These are phyloP conservation scores for Botrytis pseudocinerea DNA, from an alignment of 2,329 filamentous ascomycete species.

Conservation along the genomic window DNA sequence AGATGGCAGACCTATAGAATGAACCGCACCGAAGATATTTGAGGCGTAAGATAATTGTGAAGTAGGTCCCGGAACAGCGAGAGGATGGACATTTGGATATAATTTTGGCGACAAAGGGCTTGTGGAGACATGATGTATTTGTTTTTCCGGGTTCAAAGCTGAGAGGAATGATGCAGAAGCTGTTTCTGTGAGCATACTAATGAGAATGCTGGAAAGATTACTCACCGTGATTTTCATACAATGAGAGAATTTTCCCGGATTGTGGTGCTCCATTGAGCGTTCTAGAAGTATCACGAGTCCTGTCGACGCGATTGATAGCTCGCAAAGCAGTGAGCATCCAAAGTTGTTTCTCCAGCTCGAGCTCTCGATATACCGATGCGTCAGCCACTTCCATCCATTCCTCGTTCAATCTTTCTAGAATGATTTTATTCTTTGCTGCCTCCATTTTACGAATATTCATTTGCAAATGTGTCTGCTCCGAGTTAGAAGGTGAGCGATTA, in stretches of 20 bases:
- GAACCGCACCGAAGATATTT: conserved; percentile 50
- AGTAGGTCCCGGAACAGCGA: conserved; percentile 41
- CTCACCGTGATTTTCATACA: conserved; percentile 41
- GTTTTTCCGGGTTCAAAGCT: conserved; percentile 42
- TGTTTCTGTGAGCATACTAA: conserved; percentile 24
- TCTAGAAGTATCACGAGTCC: background rate
- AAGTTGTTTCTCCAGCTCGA: conserved; percentile 57
- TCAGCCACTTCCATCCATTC: conserved; percentile 49
- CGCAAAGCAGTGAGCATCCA: conserved; percentile 63
- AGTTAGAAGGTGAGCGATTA: conserved; percentile 21
- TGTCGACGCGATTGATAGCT: conserved; percentile 21
- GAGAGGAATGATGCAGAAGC: conserved; percentile 38
- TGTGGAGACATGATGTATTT: conserved; percentile 48
- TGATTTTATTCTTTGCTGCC: conserved; percentile 51
- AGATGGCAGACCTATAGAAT: conserved; percentile 57
- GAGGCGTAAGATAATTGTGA: conserved; percentile 43
- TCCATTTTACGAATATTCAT: conserved; percentile 58
- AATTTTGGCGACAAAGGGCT: conserved; percentile 41
- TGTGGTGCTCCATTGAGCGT: background rate
- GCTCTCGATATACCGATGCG: conserved; percentile 50
- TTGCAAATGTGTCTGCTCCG: conserved; percentile 47
- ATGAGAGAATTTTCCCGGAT: conserved; percentile 33
- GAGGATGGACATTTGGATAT: conserved; percentile 41
- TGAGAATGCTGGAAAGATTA: background rate
- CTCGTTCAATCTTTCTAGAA: conserved; percentile 57